Base-by-base conservation (phyloP, 2,329 filamentous ascomycete species). In the Colletotrichum brevisporum region DNA sequence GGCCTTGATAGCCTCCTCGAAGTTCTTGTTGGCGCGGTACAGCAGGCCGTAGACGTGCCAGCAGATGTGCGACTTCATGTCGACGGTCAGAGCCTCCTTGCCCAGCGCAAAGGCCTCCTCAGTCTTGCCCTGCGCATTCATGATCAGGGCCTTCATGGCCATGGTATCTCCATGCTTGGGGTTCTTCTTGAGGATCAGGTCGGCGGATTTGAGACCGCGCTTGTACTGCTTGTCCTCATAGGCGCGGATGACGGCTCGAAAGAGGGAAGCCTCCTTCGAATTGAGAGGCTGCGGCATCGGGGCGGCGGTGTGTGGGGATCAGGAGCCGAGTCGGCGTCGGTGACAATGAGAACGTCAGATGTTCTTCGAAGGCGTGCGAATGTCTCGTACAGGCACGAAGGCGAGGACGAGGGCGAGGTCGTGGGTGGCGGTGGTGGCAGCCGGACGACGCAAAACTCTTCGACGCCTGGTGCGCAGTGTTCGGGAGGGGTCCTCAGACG, bases 141-240 rank as follows among this genome's bases (percentile, higher is more conserved):
- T 89, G 74, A 98, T 98, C 74, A 99, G 86, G 65, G 96, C 95
- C 84, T 99, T 99, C 96, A 99, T 99, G 63, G 96, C 97, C 83
- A 97, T 92, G 26, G 96, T 99, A 81, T 99, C 97, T 78, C 95
- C 97, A 91, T 99, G 96, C 76, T 94, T 96, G 50, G 95, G 94
- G 78, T 93, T 91, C 83, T 98, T 98, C 80, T 93, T 93, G 74
- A 99, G 90, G 79, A 99, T 97, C 83, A 98, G 94, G 80, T 99
- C 96, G 75, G 96, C 95, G 54, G 93, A 91, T 84, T 98, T 99
- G 78, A 99, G 87, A 79, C 95, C 95, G 71, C 87, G 84, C 84
- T 98, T 99, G 86, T 98, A 98, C 78, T 98, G 95, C 83, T 99
- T 99, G 79, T 95, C 92, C 83, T 99, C 96, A 86, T 98, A 99